These are phyloP conservation scores for Ophiocordyceps unilateralis DNA, from an alignment of 2,329 filamentous ascomycete genomes.

Conservation along the genomic window DNA sequence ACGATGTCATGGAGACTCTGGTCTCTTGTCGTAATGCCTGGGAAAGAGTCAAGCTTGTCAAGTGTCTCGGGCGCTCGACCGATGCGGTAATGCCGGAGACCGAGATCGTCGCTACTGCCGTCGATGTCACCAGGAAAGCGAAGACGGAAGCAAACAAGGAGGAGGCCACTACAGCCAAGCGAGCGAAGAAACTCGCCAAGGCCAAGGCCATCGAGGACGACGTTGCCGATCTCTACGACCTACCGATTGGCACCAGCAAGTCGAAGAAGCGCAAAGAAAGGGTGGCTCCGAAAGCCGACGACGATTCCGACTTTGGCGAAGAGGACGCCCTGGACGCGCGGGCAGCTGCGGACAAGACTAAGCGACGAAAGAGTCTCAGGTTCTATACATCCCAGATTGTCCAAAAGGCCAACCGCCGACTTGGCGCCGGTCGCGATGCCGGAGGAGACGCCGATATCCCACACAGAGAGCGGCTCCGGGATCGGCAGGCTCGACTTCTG, in stretches of 20 bases:
- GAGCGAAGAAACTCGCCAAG: conserved; percentile 25
- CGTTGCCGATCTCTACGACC: conserved; percentile 50
- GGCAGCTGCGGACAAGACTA: conserved; percentile 72
- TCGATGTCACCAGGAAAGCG: neutral
- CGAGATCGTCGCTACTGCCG: neutral
- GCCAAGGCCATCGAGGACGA: conserved; percentile 50
- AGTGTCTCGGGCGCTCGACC: conserved; percentile 23
- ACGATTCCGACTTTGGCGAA: conserved; percentile 85
- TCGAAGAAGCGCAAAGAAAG: conserved; percentile 16
- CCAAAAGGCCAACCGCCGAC: conserved; percentile 80
- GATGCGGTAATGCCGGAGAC: conserved; percentile 5
- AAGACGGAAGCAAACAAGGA: conserved; percentile 8
- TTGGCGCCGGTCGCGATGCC: conserved; percentile 51
- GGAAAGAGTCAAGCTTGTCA: conserved; percentile 54
- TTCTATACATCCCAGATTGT: conserved; percentile 98
- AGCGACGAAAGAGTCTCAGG: conserved; percentile 77
- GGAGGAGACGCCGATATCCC: conserved; percentile 74
- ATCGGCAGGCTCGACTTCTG: conserved; percentile 72
- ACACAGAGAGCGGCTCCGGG: conserved; percentile 72
- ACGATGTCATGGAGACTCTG: conserved; percentile 77
- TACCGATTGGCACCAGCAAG: conserved; percentile 34
- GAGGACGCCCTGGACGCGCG: conserved; percentile 62
- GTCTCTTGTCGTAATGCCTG: conserved; percentile 68
- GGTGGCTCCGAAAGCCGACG: conserved; percentile 27
- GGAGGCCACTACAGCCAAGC: conserved; percentile 17